Percentiles rank a stretch among this genome's conserved stretches.
Conservation (phyloP, 352 stramenopile genomes). For the Phytophthora capsici region DNA sequence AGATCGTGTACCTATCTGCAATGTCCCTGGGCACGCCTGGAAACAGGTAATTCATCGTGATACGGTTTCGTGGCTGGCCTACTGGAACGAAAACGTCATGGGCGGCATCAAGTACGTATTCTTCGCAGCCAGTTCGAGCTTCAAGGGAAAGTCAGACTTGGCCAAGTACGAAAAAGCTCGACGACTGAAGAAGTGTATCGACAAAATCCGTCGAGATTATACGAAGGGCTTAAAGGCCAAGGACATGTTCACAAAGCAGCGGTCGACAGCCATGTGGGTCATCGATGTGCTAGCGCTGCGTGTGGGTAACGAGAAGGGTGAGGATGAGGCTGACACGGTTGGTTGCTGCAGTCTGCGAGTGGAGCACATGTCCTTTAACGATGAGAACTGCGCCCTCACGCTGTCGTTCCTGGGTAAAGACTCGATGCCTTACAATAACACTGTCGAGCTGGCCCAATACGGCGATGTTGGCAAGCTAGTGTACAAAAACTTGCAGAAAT, state of each 20-base stretch:
- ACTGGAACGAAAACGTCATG: conserved; percentile 99
- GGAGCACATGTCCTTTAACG: conserved; percentile 98
- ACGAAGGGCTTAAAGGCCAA: conserved; percentile 88
- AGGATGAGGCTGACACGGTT: conserved; percentile 99
- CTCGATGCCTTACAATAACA: conserved; percentile 99
- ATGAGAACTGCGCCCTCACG: conserved; percentile 94
- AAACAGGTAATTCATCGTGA: conserved; percentile 96
- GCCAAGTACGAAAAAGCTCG: conserved; percentile 99
- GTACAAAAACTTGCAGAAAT: conserved; percentile 96
- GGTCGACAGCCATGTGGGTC: conserved; percentile 99
- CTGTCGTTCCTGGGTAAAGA: conserved; percentile 99
- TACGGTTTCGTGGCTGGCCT: conserved; percentile 92
- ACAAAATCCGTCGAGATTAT: conserved; percentile 94
- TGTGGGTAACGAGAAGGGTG: conserved; percentile 99
- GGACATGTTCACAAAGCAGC: conserved; percentile 92
- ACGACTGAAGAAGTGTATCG: conserved; percentile 97
- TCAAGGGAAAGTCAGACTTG: conserved; percentile 99
- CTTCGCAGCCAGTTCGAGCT: conserved; percentile 96
- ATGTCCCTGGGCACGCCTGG: conserved; percentile 96
- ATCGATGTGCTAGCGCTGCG: conserved; percentile 99
- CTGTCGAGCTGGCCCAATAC: conserved; percentile 95
- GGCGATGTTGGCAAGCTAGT: conserved; percentile 91
- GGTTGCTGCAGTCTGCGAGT: conserved; percentile 99
- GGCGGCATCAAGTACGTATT: conserved; percentile 99
- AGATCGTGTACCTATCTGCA: conserved; percentile 92